Evolutionary conservation across 1,284 basidiomycete genomes (phyloP).

Genomic region (Leccinum solheimii): DNA sequence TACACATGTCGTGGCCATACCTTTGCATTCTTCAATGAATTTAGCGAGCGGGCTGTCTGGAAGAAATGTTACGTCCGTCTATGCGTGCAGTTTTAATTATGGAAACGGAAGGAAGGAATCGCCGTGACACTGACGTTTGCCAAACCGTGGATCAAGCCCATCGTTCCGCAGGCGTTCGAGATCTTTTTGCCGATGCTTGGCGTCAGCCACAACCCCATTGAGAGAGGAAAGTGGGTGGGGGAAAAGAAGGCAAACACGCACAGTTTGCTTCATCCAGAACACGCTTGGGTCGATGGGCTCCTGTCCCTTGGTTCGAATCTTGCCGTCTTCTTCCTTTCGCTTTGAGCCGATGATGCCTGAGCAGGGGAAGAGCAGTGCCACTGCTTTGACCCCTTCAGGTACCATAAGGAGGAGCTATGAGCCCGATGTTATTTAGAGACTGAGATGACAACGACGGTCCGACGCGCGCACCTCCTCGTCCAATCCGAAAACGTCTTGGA

Average conservation of each 20-base stretch:
- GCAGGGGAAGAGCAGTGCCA: constrained; percentile 82
- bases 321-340: constrained; percentile 57
- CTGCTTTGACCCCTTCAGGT: constrained; percentile 72
- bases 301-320: constrained; percentile 50
- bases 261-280: constrained; percentile 78
- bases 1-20: constrained; percentile 33
- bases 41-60: constrained; percentile 59
- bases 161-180: constrained; percentile 86
- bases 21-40: constrained; percentile 65
- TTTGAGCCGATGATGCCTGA: constrained; percentile 50
- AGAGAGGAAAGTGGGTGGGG: background rate
- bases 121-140: constrained; percentile 55
- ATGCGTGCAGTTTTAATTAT: background rate
- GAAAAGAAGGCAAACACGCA: constrained; percentile 28
- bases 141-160: constrained; percentile 81
- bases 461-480: constrained; percentile 60
- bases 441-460: background rate
- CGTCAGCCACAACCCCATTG: constrained; percentile 7
- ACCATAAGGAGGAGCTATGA: constrained; percentile 69
- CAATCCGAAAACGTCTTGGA: constrained; percentile 81
- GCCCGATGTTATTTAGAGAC: background rate
- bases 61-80: constrained; percentile 59
- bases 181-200: constrained; percentile 50
- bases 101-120: constrained; percentile 7
- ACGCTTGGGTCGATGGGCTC: constrained; percentile 58